A percentile compares a stretch with the other conserved stretches of the same genome.
phyloP scores from a whole-genome alignment of 495 filamentous ascomycete genomes.

The Penicillium desertorum region DNA sequence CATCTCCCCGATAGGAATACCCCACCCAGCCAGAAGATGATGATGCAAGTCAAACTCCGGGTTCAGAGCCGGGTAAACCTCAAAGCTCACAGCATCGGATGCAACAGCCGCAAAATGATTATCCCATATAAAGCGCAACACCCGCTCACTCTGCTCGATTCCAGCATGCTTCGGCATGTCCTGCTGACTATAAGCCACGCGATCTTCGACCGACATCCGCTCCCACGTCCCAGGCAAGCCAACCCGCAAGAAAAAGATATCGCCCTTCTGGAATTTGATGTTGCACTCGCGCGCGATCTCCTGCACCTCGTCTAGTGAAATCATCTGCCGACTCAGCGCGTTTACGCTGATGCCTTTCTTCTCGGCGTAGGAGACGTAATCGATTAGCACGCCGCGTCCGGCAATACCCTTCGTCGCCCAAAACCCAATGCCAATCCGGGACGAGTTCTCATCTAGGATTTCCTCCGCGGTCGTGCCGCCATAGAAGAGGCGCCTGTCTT shows the following conservation, averaged over 20 bases:
- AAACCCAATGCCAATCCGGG: constrained; percentile 51
- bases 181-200: constrained; percentile 37
- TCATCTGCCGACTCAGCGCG: constrained; percentile 58
- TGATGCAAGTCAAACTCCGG: constrained; percentile 59
- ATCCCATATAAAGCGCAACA: constrained; percentile 67
- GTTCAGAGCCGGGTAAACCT: constrained; percentile 58
- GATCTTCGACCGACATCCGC: constrained; percentile 40
- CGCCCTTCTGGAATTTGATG: constrained; percentile 57
- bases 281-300: constrained; percentile 56
- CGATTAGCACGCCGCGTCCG: constrained; percentile 55
- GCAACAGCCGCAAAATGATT: constrained; percentile 67
- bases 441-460: constrained; percentile 51
- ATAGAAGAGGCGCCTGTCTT: constrained; percentile 48
- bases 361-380: constrained; percentile 52
- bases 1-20: constrained; percentile 65
- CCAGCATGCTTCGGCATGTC: constrained; percentile 56
- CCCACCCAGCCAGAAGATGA: constrained; percentile 67
- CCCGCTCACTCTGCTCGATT: constrained; percentile 61
- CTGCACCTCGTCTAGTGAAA: constrained; percentile 55
- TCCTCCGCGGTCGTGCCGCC: constrained; percentile 53
- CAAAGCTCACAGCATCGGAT: constrained; percentile 65
- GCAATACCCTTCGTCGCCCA: constrained; percentile 54
- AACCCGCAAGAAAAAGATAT: constrained; percentile 74
- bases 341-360: constrained; percentile 51
- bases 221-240: constrained; percentile 56